phyloP scores from a whole-genome alignment of 345 rosid species.

The Microcos paniculata region DNA sequence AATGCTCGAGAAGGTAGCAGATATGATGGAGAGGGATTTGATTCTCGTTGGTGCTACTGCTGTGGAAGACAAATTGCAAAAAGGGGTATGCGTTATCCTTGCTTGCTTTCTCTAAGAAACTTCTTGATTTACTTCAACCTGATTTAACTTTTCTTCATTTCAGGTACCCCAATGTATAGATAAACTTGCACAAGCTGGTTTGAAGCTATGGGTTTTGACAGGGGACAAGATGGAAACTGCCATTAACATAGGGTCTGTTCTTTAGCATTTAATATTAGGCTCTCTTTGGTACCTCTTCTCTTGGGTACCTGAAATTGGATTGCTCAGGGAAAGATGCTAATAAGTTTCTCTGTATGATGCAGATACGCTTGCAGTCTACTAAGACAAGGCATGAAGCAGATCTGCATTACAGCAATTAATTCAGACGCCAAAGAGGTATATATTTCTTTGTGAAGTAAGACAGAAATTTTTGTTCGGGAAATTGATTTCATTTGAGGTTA shows the following conservation, averaged over 20 bases:
- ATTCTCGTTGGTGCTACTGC: slow-evolving; percentile 97
- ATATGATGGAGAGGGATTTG: slow-evolving; percentile 84
- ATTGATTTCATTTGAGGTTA: slow-evolving; percentile 29
- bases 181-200: slow-evolving; percentile 97
- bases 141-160: slow-evolving; percentile 17
- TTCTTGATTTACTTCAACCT: slow-evolving; percentile 22
- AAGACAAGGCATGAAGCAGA: slow-evolving; percentile 95
- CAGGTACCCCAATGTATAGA: slow-evolving; percentile 99
- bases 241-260: slow-evolving; percentile 89
- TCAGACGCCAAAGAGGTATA: slow-evolving; percentile 66
- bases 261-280: slow-evolving; percentile 4
- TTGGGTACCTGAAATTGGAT: slow-evolving; percentile 11
- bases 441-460: slow-evolving; percentile 15
- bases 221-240: slow-evolving; percentile 99
- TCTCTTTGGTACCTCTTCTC: slow-evolving; percentile 13
- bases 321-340: slow-evolving; percentile 7
- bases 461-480: slow-evolving; percentile 14
- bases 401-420: slow-evolving; percentile 57
- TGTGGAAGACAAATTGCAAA: slow-evolving; percentile 96
- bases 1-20: slow-evolving; percentile 70
- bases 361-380: slow-evolving; percentile 92
- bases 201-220: slow-evolving; percentile 95
- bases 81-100: slow-evolving; percentile 60
- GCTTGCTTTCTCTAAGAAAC: background rate
- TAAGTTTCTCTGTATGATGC: slow-evolving; percentile 32